Percentiles rank a stretch among this genome's conserved stretches.
These are phyloP conservation scores for Penicillium fimorum DNA, from an alignment of 495 filamentous ascomycete species.

Conservation along the genomic window DNA sequence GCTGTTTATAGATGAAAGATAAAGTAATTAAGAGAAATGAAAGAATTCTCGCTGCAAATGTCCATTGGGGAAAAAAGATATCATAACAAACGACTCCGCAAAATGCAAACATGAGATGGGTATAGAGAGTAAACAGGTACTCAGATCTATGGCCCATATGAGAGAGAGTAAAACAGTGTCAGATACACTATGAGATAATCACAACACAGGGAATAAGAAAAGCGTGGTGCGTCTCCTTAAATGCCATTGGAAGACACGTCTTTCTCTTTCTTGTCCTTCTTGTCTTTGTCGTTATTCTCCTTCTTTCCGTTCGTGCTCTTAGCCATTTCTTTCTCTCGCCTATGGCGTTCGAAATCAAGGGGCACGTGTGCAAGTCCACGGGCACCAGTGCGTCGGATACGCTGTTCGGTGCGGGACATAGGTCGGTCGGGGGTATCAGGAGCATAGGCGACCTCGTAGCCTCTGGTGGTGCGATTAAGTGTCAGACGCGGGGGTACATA, in stretches of 20 bases:
- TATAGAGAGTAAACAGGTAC: not conserved
- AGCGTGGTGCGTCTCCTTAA: not conserved
- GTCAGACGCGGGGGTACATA: conserved; percentile 1
- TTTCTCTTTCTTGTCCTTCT: not conserved
- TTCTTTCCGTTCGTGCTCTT: not conserved
- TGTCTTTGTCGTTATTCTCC: not conserved
- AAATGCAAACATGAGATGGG: not conserved
- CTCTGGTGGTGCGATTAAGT: not conserved
- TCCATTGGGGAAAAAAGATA: not conserved
- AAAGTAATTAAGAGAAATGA: not conserved
- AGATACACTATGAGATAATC: not conserved
- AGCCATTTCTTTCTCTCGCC: conserved; percentile 20
- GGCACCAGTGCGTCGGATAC: conserved; percentile 40
- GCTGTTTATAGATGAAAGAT: not conserved
- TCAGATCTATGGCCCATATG: not conserved
- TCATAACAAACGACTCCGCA: not conserved
- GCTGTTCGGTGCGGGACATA: conserved; percentile 43
- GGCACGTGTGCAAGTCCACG: conserved; percentile 45
- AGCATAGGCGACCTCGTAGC: conserved; percentile 41
- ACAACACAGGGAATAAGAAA: not conserved
- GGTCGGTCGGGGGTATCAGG: conserved; percentile 39
- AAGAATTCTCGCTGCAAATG: not conserved
- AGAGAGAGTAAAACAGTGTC: not conserved
- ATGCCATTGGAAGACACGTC: not conserved
- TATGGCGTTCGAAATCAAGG: conserved; percentile 32